Percentiles rank a stretch among this genome's conserved stretches.
Evolutionary conservation across 164 flowering plant genomes (phyloP).

Genomic region (Stephania cephalantha): DNA sequence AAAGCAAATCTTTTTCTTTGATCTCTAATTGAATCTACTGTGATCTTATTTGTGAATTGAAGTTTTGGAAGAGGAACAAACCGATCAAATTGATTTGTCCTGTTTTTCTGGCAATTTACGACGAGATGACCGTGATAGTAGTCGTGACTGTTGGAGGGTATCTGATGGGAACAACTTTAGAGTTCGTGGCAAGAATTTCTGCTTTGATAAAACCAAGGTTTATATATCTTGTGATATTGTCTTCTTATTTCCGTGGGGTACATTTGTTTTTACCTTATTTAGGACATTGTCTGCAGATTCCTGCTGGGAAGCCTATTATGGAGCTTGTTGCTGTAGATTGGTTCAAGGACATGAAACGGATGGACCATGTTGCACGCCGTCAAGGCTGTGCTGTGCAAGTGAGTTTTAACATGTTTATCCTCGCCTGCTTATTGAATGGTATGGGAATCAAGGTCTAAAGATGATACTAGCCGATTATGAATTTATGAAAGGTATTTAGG

Average conservation of each 20-base stretch:
- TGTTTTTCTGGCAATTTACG: slow-evolving; percentile 77
- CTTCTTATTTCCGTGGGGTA: background rate
- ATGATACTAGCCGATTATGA: no score
- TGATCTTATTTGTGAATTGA: slow-evolving; percentile 13
- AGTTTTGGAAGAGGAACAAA: slow-evolving; percentile 65
- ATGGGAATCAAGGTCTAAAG: background rate
- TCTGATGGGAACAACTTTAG: slow-evolving; percentile 92
- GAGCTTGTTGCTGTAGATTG: slow-evolving; percentile 99
- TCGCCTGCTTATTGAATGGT: background rate
- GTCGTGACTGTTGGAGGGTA: slow-evolving; percentile 85
- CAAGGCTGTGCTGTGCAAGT: slow-evolving; percentile 94
- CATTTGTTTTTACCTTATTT: slow-evolving; percentile 7
- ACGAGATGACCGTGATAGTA: slow-evolving; percentile 68
- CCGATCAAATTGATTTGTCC: slow-evolving; percentile 66
- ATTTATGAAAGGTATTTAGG: no score
- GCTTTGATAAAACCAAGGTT: slow-evolving; percentile 83
- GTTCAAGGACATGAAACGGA: slow-evolving; percentile 91
- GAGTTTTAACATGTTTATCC: slow-evolving; percentile 11
- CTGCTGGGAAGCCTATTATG: slow-evolving; percentile 91
- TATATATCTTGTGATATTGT: background rate
- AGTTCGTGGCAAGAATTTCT: slow-evolving; percentile 84
- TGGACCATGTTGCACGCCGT: slow-evolving; percentile 97
- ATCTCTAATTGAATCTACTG: slow-evolving; percentile 5
- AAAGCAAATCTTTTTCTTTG: background rate
- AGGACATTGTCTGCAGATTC: slow-evolving; percentile 41